These are phyloP conservation scores for Seiridium unicorne DNA, from an alignment of 2,329 filamentous ascomycete genomes.

Conservation along the genomic window DNA sequence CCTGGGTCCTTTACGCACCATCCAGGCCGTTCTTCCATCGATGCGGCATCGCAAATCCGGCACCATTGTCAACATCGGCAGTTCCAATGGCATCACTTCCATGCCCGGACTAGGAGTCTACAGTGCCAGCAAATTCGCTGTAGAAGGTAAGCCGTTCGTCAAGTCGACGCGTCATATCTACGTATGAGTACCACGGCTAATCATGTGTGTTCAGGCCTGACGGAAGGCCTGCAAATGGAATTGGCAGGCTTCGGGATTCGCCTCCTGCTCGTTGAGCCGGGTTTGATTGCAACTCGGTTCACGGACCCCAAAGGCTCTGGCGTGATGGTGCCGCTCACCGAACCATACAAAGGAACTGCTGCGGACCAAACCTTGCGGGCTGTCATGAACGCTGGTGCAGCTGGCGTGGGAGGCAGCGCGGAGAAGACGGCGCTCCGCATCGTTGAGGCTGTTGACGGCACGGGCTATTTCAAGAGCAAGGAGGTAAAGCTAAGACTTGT, in stretches of 20 bases:
- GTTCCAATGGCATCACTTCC: constrained; percentile 11
- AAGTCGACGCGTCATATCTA: neutral
- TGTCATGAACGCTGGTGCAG: constrained; percentile 1
- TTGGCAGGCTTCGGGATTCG: constrained; percentile 22
- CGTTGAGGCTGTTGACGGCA: constrained; percentile 22
- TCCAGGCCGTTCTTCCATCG: constrained; percentile 20
- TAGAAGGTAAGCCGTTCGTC: constrained; percentile 16
- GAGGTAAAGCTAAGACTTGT: constrained; percentile 12
- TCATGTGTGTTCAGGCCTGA: constrained; percentile 14
- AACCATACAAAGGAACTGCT: constrained; percentile 17
- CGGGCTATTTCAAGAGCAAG: constrained; percentile 17
- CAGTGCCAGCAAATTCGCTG: constrained; percentile 19
- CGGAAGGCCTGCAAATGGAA: constrained; percentile 20
- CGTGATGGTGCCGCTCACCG: constrained; percentile 12
- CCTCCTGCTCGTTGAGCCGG: constrained; percentile 20
- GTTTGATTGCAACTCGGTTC: constrained; percentile 18
- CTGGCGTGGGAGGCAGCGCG: constrained; percentile 8
- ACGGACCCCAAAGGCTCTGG: constrained; percentile 13
- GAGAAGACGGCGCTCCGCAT: constrained; percentile 17
- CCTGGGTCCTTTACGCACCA: constrained; percentile 21
- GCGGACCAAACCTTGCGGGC: constrained; percentile 9
- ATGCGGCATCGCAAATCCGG: constrained; percentile 23
- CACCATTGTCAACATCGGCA: constrained; percentile 26
- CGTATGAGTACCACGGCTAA: neutral
- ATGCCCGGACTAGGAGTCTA: constrained; percentile 20